phyloP scores from a whole-genome alignment of 2,329 filamentous ascomycete genomes.

The Colletotrichum sp. region DNA sequence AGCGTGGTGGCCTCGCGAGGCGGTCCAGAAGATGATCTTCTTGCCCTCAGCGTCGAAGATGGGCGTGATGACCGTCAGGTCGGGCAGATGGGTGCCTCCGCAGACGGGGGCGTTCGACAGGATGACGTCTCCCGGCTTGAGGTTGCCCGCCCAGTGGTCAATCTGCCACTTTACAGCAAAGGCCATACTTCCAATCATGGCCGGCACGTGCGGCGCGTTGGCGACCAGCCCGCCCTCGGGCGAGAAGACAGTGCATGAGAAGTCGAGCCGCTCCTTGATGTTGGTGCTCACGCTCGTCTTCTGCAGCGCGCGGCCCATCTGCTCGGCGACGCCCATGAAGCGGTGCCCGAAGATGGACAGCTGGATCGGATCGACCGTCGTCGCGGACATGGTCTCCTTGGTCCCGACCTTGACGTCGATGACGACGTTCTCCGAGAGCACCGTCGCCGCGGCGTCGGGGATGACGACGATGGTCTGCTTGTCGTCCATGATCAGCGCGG shows the following conservation, averaged over 20 bases:
- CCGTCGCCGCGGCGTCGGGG: slow-evolving; percentile 59
- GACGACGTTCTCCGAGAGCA: slow-evolving; percentile 50
- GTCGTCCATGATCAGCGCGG: slow-evolving; percentile 71
- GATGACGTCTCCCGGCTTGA: slow-evolving; percentile 39
- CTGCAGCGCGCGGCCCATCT: slow-evolving; percentile 82
- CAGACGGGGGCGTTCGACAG: slow-evolving; percentile 36
- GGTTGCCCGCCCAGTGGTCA: slow-evolving; percentile 61
- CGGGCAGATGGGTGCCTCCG: slow-evolving; percentile 43
- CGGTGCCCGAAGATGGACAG: slow-evolving; percentile 80
- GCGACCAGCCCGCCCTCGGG: slow-evolving; percentile 75
- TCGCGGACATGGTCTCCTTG: slow-evolving; percentile 14
- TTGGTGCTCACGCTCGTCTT: slow-evolving; percentile 81
- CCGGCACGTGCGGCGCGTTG: slow-evolving; percentile 78
- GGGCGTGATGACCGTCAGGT: slow-evolving; percentile 41
- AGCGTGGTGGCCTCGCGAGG: slow-evolving; percentile 75
- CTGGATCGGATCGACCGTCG: slow-evolving; percentile 69
- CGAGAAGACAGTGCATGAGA: slow-evolving; percentile 82
- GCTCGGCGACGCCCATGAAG: slow-evolving; percentile 86
- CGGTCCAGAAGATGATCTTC: slow-evolving; percentile 51
- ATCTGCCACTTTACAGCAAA: slow-evolving; percentile 73
- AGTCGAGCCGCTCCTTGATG: slow-evolving; percentile 82
- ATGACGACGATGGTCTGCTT: slow-evolving; percentile 77
- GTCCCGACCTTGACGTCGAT: slow-evolving; percentile 28
- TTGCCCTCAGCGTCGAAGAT: slow-evolving; percentile 46
- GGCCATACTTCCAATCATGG: slow-evolving; percentile 81